phyloP scores from a whole-genome alignment of 116 monocot species.

The Phalaenopsis hybrid region DNA sequence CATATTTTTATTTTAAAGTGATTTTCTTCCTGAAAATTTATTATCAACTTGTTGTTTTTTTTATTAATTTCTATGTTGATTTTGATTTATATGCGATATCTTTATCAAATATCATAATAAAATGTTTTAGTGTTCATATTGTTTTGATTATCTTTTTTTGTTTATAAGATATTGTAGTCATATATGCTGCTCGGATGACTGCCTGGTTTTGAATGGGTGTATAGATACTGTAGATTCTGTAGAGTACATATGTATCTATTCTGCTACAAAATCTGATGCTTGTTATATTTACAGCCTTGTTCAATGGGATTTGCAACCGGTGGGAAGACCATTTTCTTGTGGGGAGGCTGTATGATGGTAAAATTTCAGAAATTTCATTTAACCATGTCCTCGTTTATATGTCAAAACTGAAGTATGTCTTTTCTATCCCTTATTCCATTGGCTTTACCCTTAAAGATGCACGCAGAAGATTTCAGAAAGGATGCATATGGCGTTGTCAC shows the following conservation, averaged over 20 bases:
- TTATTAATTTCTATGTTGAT: background rate
- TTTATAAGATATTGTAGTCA: background rate
- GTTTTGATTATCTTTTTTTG: background rate
- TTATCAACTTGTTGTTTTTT: background rate
- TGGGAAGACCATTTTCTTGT: conserved; percentile 93
- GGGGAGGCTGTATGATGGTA: conserved; percentile 99
- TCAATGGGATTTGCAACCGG: conserved; percentile 99
- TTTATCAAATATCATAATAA: background rate
- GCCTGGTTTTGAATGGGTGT: background rate
- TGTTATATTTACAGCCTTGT: conserved; percentile 61
- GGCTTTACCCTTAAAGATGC: conserved; percentile 61
- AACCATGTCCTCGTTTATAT: background rate
- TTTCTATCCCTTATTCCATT: conserved; percentile 4
- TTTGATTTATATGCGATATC: background rate
- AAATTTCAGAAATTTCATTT: conserved; percentile 3
- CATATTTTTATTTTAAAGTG: background rate
- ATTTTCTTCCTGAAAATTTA: background rate
- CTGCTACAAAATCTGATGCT: conserved; percentile 6
- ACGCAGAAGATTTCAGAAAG: conserved; percentile 91
- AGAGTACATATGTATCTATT: background rate
- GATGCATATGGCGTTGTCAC: conserved; percentile 77
- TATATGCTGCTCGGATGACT: background rate
- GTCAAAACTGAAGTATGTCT: background rate
- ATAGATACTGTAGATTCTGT: background rate
- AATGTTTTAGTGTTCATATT: background rate